phyloP scores from a whole-genome alignment of 495 filamentous ascomycete genomes.

The Penicillium argentinense region DNA sequence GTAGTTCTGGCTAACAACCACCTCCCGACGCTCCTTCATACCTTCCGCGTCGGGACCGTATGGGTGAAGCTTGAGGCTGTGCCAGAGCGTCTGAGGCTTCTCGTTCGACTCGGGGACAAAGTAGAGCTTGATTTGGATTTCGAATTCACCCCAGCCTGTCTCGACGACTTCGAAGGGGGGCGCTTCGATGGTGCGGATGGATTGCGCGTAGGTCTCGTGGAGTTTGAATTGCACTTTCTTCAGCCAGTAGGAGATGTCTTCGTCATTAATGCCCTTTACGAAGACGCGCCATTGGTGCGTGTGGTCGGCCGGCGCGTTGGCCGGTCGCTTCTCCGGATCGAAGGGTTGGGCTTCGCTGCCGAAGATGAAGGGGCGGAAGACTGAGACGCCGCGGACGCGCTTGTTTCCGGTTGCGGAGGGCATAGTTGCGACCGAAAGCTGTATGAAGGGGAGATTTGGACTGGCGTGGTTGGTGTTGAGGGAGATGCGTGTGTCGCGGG shows the following conservation, averaged over 20 bases:
- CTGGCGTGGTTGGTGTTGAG: too few relatives aligned
- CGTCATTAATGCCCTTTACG: conserved; percentile 79
- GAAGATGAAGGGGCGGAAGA: conserved; percentile 79
- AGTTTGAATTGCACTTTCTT: conserved; percentile 97
- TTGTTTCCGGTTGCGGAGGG: conserved; percentile 56
- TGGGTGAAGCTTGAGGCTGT: conserved; percentile 86
- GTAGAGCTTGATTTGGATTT: conserved; percentile 89
- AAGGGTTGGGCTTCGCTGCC: conserved; percentile 77
- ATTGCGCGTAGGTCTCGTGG: conserved; percentile 90
- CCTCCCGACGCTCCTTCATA: conserved; percentile 61
- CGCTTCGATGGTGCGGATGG: conserved; percentile 72
- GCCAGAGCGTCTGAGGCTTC: conserved; percentile 89
- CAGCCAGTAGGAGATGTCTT: conserved; percentile 91
- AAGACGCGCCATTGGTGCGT: conserved; percentile 95
- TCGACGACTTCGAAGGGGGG: conserved; percentile 84
- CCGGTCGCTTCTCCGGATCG: conserved; percentile 65
- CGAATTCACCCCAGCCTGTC: conserved; percentile 97
- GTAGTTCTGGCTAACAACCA: conserved; percentile 73
- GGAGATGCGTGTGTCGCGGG: background rate
- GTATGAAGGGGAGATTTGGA: background rate
- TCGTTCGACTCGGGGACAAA: conserved; percentile 82
- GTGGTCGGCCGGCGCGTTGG: conserved; percentile 67
- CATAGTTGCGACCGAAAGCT: conserved; percentile 35
- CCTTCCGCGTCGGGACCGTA: conserved; percentile 80
- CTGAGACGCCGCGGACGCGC: conserved; percentile 64